These are phyloP conservation scores for Xylaria sp. DNA, from an alignment of 2,329 filamentous ascomycete genomes.

Conservation along the genomic window DNA sequence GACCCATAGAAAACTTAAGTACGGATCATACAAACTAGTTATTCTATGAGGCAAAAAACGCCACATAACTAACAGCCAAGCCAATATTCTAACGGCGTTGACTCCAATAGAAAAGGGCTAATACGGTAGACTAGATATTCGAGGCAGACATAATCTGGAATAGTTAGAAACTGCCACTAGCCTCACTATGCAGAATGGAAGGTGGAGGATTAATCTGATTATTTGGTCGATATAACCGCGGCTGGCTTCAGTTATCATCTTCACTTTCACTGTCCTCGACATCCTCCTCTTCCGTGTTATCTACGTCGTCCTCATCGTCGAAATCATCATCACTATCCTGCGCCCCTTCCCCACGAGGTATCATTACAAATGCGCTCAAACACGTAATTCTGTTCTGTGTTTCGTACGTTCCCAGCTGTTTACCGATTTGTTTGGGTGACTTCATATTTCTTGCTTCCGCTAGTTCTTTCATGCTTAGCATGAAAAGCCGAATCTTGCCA, in stretches of 20 bases:
- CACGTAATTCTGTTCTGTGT: conserved; percentile 93
- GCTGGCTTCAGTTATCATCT: conserved; percentile 23
- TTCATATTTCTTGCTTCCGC: conserved; percentile 45
- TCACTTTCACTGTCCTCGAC: conserved; percentile 36
- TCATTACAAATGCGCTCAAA: conserved; percentile 86
- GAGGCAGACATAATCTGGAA: background rate
- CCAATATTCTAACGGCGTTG: too few species aligned
- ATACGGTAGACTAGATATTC: background rate
- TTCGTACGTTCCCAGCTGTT: conserved; percentile 79
- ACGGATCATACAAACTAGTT: too few species aligned
- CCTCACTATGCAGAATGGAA: background rate
- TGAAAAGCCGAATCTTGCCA: conserved; percentile 84
- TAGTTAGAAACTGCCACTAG: background rate
- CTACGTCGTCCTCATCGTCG: conserved; percentile 45
- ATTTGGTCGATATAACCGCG: conserved; percentile 12
- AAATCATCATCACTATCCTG: conserved; percentile 65
- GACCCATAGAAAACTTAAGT: too few species aligned
- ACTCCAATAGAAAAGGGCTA: too few species aligned
- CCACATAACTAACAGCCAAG: too few species aligned
- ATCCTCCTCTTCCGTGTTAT: conserved; percentile 37
- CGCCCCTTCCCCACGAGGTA: conserved; percentile 70
- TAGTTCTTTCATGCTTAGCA: conserved; percentile 60
- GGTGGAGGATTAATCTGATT: conserved; percentile 1
- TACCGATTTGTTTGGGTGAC: conserved; percentile 62
- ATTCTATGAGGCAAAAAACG: too few species aligned